phyloP scores from a whole-genome alignment of 306 rosid genomes.

The Prunus mira region DNA sequence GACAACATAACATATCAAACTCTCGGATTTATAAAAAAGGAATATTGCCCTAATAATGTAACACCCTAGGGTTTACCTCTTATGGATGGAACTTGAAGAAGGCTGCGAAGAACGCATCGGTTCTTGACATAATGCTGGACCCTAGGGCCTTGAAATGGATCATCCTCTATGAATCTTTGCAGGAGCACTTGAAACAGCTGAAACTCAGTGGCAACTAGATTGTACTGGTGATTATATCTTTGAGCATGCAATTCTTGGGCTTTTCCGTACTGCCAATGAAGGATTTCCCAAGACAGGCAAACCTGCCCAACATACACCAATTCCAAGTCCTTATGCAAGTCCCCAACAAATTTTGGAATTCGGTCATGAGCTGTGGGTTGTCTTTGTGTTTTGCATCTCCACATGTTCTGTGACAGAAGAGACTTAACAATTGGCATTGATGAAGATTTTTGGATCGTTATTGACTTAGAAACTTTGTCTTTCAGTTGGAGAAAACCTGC shows the following conservation, averaged over 20 bases:
- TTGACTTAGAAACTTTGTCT: conserved; percentile 40
- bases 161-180: conserved; percentile 79
- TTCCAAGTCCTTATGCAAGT: conserved; percentile 67
- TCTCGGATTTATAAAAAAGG: not conserved
- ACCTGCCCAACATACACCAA: conserved; percentile 84
- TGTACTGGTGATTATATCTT: conserved; percentile 33
- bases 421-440: conserved; percentile 35
- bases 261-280: conserved; percentile 71
- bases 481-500: conserved; percentile 76
- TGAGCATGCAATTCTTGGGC: conserved; percentile 51
- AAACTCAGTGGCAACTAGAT: conserved; percentile 75
- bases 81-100: conserved; percentile 77
- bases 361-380: conserved; percentile 39
- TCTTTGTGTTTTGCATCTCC: conserved; percentile 49
- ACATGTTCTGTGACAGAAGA: conserved; percentile 43
- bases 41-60: not conserved
- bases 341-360: conserved; percentile 39
- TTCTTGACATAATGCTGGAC: conserved; percentile 63
- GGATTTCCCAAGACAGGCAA: conserved; percentile 95
- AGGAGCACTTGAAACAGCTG: conserved; percentile 81
- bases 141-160: conserved; percentile 68
- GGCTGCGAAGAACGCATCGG: conserved; percentile 55
- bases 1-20: not conserved
- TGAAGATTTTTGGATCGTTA: conserved; percentile 37
- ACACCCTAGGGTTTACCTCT: conserved; percentile 40